Evolutionary conservation across 2,329 filamentous ascomycete genomes (phyloP), one percentile per base, ranked within the genome.

Genomic region (Ophiostoma sp.): DNA sequence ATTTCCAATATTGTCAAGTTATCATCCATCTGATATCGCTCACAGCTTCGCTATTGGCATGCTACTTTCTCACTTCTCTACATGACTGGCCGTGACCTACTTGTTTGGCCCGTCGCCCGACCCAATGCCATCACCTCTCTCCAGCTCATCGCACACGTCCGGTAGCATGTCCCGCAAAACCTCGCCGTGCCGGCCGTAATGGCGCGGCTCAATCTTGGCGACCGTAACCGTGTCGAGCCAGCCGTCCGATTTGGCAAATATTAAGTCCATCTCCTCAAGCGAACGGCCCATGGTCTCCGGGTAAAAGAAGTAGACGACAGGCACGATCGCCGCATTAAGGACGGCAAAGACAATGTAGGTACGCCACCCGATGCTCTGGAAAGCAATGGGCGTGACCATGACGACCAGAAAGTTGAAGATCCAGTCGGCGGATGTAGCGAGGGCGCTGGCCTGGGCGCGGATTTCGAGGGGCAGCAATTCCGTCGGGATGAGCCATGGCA

Each of bases 221-320:
- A 85, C 82, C n/a, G 80, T 78, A 69, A 86, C 80, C 75, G 80
- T 81, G 39, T 80, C 82, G 73, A 75, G 76, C 75, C 75, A 74
- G 2, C 87, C 86, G 33, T 82, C 81, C 0, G 87, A 85, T 82
- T 90, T 90, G 78, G 85, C 79, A 52, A 81, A 81, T 70, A 93
- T 90, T 73, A 88, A 84, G 77, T 93, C 91, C 80, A 93, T 89
- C 79, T 93, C 91, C 80, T 93, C 91, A 45, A 92, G 83, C 15
- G 85, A 88, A 11, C 87, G 85, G 75, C 80, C 78, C 77, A 84
- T 83, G 3, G 87, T 88, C 78, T 89, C 87, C 0, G 87, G 87
- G 75, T 86, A 87, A 76, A 86, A 84, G 74, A 87, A 81, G 77
- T 84, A 87, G 19, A 87, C 85, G 69, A 85, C 82, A 1, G 86